These are phyloP conservation scores for Trichoderma parareesei DNA, from an alignment of 495 filamentous ascomycete genomes.

Conservation along the genomic window DNA sequence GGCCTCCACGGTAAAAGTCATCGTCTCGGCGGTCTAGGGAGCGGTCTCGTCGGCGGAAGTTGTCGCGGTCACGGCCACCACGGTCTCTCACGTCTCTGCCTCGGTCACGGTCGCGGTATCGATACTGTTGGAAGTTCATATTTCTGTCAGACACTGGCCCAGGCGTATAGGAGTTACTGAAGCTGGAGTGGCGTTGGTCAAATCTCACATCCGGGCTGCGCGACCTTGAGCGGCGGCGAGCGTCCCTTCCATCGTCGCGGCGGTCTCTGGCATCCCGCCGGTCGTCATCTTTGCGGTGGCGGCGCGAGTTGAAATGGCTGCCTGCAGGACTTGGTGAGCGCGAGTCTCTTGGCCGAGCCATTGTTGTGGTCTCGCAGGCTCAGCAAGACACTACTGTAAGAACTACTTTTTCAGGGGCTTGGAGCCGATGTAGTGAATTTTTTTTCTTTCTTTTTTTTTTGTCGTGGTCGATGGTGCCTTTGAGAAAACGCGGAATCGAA, in stretches of 20 bases:
- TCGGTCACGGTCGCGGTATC: slow-evolving; percentile 41
- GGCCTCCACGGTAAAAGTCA: slow-evolving; percentile 53
- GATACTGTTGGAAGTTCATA: slow-evolving; percentile 37
- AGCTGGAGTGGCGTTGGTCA: not conserved
- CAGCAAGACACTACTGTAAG: slow-evolving; percentile 10
- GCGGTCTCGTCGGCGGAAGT: slow-evolving; percentile 61
- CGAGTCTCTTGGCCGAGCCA: slow-evolving; percentile 87
- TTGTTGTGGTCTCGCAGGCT: slow-evolving; percentile 23
- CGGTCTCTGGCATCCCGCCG: slow-evolving; percentile 57
- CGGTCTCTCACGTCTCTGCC: slow-evolving; percentile 6
- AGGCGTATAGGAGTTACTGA: slow-evolving; percentile 24
- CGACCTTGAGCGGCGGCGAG: slow-evolving; percentile 56
- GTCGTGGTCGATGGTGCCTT: not conserved
- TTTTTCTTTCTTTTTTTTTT: not conserved
- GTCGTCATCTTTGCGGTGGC: slow-evolving; percentile 67
- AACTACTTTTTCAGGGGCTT: slow-evolving; percentile 5
- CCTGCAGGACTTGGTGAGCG: slow-evolving; percentile 95
- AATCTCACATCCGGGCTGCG: slow-evolving; percentile 63
- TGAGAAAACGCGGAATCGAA: not conserved
- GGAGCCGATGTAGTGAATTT: not conserved
- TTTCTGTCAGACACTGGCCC: slow-evolving; percentile 8
- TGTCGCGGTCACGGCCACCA: slow-evolving; percentile 45
- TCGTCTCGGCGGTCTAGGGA: slow-evolving; percentile 69
- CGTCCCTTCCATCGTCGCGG: slow-evolving; percentile 42
- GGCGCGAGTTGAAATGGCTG: slow-evolving; percentile 70